A percentile compares a stretch with the other conserved stretches of the same genome.
These are phyloP conservation scores for Sonneratia caseolaris DNA, from an alignment of 345 rosid genomes.

Conservation along the genomic window DNA sequence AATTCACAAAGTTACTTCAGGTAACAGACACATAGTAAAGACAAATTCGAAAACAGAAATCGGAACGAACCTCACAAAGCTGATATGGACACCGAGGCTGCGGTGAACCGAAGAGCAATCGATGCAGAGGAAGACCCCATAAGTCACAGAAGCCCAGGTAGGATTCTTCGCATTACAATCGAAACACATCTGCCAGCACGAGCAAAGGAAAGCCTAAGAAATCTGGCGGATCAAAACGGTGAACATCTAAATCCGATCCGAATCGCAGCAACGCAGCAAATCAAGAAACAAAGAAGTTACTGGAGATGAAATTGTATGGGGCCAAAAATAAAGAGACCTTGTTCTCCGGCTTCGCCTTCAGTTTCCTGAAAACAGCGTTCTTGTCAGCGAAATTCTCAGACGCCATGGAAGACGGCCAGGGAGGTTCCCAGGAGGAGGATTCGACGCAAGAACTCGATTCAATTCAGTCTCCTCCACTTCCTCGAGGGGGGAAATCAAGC, in stretches of 20 bases:
- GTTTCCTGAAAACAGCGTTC: conserved; percentile 62
- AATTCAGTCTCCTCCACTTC: conserved; percentile 13
- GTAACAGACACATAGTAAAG: too few species aligned
- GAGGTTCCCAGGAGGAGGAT: conserved; percentile 9
- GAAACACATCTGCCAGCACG: conserved; percentile 63
- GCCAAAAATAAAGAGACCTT: conserved; percentile 37
- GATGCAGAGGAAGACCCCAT: conserved; percentile 94
- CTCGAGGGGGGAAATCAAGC: conserved; percentile 10
- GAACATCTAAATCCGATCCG: conserved; percentile 25
- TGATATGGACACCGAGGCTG: conserved; percentile 89
- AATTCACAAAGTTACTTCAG: neutral
- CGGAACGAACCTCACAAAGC: conserved; percentile 71
- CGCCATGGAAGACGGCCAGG: conserved; percentile 38
- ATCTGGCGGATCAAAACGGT: conserved; percentile 17
- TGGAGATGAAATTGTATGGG: neutral
- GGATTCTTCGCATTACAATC: conserved; percentile 99
- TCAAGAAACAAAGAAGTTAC: neutral
- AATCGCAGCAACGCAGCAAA: conserved; percentile 18
- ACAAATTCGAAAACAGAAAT: neutral
- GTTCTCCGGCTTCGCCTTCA: conserved; percentile 85
- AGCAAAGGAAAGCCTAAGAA: neutral
- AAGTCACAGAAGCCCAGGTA: conserved; percentile 96
- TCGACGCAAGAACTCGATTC: conserved; percentile 6
- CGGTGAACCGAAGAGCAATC: conserved; percentile 98
- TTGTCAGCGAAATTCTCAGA: conserved; percentile 56